Conservation (phyloP, 108 stramenopile genomes). For the Stephanodiscus minutulus region DNA sequence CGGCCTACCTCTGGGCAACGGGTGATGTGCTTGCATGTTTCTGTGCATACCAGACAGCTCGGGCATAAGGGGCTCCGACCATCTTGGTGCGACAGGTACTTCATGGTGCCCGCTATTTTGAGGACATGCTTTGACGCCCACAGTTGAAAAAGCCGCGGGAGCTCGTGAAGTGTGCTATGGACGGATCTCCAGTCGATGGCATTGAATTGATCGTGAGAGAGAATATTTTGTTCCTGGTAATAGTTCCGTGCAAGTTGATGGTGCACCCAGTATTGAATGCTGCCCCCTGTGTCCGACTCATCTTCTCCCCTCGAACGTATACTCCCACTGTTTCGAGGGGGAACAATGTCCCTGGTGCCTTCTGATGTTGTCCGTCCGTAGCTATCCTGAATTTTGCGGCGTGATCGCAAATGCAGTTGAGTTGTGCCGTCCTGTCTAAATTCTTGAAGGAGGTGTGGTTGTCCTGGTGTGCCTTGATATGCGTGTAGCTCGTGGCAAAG, state of each 20-base stretch:
- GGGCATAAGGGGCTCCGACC: background rate
- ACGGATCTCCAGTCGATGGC: background rate
- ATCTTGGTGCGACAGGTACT: background rate
- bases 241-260: background rate
- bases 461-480: constrained; percentile 16
- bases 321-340: background rate
- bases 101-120: background rate
- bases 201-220: background rate
- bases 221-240: background rate
- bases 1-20: background rate
- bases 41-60: background rate
- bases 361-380: background rate
- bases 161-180: background rate
- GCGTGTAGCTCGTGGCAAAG: background rate
- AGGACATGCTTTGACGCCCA: background rate
- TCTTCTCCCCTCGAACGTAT: background rate
- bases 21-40: background rate
- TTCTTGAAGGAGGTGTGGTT: background rate
- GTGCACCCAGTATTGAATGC: background rate
- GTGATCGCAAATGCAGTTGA: constrained; percentile 9
- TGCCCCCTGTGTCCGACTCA: background rate
- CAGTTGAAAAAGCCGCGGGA: background rate
- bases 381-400: background rate
- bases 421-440: background rate
- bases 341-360: background rate